phyloP scores from a whole-genome alignment of 805 yeast species.

The Saturnispora quitensis region DNA sequence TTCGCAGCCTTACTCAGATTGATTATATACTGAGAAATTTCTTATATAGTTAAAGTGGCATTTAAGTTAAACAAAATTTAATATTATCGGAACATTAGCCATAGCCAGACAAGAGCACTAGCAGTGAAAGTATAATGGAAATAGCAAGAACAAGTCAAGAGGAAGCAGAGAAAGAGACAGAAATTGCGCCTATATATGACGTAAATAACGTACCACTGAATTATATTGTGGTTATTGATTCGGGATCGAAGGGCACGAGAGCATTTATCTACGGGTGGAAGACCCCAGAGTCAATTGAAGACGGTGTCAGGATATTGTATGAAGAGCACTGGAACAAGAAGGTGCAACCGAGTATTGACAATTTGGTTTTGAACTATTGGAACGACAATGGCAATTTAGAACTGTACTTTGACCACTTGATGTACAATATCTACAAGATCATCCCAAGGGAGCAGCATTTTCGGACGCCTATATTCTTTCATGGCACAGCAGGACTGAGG shows the following conservation, averaged over 20 bases:
- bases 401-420: conserved; percentile 41
- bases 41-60: background rate
- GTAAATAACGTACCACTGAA: conserved; percentile 43
- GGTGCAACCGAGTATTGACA: conserved; percentile 49
- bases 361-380: conserved; percentile 48
- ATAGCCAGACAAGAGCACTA: background rate
- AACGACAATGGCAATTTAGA: conserved; percentile 42
- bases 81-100: background rate
- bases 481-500: conserved; percentile 66
- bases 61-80: too few species aligned
- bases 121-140: background rate
- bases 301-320: conserved; percentile 12
- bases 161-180: background rate
- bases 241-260: conserved; percentile 59
- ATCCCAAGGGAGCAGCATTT: conserved; percentile 52
- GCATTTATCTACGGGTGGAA: conserved; percentile 52
- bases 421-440: conserved; percentile 38
- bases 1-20: too few species aligned
- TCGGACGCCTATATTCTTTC: conserved; percentile 59
- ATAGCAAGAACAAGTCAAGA: background rate
- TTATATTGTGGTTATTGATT: conserved; percentile 52
- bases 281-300: conserved; percentile 27
- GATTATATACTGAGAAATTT: background rate
- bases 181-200: conserved; percentile 17
- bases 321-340: conserved; percentile 37